Conservation (phyloP, 768 basidiomycete species). For the Suillus bovinus region DNA sequence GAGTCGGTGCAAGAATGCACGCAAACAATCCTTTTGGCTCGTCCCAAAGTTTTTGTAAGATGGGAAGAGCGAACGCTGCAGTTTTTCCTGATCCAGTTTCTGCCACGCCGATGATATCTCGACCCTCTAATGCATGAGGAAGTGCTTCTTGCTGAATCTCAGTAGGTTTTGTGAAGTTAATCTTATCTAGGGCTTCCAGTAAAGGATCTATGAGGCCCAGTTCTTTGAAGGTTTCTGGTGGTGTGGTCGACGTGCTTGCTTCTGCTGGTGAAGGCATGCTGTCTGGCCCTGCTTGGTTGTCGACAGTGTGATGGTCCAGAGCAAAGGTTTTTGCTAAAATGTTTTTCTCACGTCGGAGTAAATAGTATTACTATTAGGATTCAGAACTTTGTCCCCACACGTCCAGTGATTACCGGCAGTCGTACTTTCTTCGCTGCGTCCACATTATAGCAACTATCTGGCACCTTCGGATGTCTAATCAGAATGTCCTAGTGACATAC, state of each 20-base stretch:
- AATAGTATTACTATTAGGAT: too few species aligned
- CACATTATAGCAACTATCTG: neutral
- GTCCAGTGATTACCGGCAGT: too few species aligned
- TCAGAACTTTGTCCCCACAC: too few species aligned
- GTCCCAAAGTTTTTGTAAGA: conserved; percentile 95
- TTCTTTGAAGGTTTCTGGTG: conserved; percentile 64
- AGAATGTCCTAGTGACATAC: conserved; percentile 68
- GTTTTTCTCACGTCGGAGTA: conserved; percentile 13
- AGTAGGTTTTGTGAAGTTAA: conserved; percentile 85
- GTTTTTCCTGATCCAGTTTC: conserved; percentile 98
- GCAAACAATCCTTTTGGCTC: conserved; percentile 93
- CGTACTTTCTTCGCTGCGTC: neutral
- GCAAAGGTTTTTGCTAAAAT: conserved; percentile 5
- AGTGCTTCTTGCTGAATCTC: conserved; percentile 86
- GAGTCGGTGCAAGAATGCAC: conserved; percentile 93
- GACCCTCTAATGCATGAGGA: conserved; percentile 85
- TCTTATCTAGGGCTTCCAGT: conserved; percentile 77
- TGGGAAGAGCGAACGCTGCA: conserved; percentile 94
- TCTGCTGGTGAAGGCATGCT: conserved; percentile 67
- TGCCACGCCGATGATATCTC: conserved; percentile 98
- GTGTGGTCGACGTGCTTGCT: conserved; percentile 46
- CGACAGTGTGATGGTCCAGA: neutral
- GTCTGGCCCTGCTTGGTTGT: neutral
- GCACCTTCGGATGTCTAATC: conserved; percentile 33
- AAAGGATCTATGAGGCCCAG: conserved; percentile 91